Percentiles rank a stretch among this genome's conserved stretches.
phyloP scores from a whole-genome alignment of 768 basidiomycete species.

The Podaxis rugospora region DNA sequence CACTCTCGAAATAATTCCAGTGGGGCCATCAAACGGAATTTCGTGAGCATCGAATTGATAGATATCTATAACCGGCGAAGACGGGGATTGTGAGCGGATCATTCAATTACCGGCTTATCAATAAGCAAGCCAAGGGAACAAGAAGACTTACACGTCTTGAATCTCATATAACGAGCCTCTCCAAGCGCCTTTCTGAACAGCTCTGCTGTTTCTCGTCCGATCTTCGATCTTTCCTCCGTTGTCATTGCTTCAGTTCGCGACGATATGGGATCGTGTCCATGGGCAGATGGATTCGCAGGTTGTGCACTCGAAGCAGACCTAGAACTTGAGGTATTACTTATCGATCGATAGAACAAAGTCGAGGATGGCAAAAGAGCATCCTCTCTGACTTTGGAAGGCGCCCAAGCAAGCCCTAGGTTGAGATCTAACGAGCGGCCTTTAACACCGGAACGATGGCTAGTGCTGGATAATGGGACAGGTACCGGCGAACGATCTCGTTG shows the following conservation, averaged over 20 bases:
- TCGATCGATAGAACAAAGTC: constrained; percentile 30
- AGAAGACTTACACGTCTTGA: constrained; percentile 60
- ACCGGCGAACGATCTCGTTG: constrained; percentile 20
- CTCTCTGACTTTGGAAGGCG: constrained; percentile 61
- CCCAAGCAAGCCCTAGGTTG: constrained; percentile 68
- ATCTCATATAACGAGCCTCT: constrained; percentile 40
- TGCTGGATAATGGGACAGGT: constrained; percentile 25
- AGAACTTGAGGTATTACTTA: constrained; percentile 26
- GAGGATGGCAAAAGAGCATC: constrained; percentile 56
- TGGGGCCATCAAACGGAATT: constrained; percentile 72
- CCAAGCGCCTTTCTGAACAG: constrained; percentile 43
- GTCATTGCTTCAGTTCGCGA: constrained; percentile 15
- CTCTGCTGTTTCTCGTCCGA: constrained; percentile 44
- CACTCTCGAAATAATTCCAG: constrained; percentile 63
- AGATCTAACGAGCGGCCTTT: constrained; percentile 74
- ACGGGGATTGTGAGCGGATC: neutral
- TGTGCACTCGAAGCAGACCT: constrained; percentile 21
- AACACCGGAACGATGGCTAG: constrained; percentile 38
- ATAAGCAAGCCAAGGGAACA: constrained; percentile 2
- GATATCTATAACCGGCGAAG: constrained; percentile 43
- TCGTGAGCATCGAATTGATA: constrained; percentile 70
- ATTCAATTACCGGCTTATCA: neutral
- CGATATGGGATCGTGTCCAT: constrained; percentile 17
- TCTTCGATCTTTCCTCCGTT: constrained; percentile 27
- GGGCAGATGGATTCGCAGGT: constrained; percentile 17